Base-by-base conservation (phyloP, 2,329 filamentous ascomycete genomes). In the Colletotrichum sp. region DNA sequence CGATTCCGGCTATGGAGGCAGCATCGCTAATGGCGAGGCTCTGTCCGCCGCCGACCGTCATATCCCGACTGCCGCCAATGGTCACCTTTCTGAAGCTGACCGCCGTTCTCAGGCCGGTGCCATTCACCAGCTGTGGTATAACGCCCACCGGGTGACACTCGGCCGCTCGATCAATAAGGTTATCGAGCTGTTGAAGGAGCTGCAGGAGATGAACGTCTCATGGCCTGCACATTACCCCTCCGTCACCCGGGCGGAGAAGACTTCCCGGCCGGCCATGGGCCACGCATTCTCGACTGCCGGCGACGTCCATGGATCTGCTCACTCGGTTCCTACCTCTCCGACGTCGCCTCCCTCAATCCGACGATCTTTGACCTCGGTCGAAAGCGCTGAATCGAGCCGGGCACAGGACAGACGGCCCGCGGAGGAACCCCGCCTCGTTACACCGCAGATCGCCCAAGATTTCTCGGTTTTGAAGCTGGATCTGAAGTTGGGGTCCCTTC, bases 201-300 rank as follows among this genome's bases (percentile, higher is more conserved):
- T 99, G 73, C 96, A 98, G 84, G 91, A 96, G 78, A 97, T 95
- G 90, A 99, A 99, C 82, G 88, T 94, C 16, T 91, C 93, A 82
- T 99, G 97, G 97, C 97, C 97, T 2, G 96, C 96, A 36, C 95
- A 98, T 83, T 99, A 99, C 83, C 97, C 97, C 69, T 95, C 96
- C 3, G 93, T 96, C 5, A 93, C 95, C 82, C 89, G 92, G 78
- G 83, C 91, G 39, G 89, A 91, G 69, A 77, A 82, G 76, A 88
- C 90, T 18, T 87, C 90, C 16, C 89, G 94, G 32, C 93, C 94
- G 13, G 89, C 89, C 26, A 85, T 95, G 68, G 85, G 89, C 39
- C 94, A 95, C 78, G 90, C 93, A 3, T 90, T 92, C 71, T 92
- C 94, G 5, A 90, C 89, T 8, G 84, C 90, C 16, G 89, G 88